These are phyloP conservation scores for Aspergillus tamarii DNA, from an alignment of 2,329 filamentous ascomycete genomes.

Conservation along the genomic window DNA sequence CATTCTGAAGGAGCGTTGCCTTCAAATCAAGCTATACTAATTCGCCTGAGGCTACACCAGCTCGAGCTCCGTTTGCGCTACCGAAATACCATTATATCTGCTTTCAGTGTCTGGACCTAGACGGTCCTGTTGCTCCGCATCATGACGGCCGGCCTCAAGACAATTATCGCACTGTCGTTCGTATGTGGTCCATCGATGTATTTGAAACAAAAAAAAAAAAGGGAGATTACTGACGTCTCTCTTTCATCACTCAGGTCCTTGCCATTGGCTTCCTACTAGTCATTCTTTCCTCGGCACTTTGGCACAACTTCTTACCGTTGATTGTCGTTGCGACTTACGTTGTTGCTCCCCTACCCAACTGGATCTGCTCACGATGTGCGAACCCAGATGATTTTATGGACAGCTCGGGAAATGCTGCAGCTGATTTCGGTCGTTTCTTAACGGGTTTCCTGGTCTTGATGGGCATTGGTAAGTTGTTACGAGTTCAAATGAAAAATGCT, in stretches of 20 bases:
- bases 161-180: conserved; percentile 98
- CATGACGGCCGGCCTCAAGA: conserved; percentile 89
- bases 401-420: conserved; percentile 75
- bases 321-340: conserved; percentile 96
- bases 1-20: conserved; percentile 13
- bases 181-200: conserved; percentile 53
- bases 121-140: conserved; percentile 32
- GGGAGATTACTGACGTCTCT: conserved; percentile 3
- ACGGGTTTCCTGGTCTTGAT: conserved; percentile 96
- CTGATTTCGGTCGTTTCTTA: conserved; percentile 90
- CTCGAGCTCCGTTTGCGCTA: conserved; percentile 9
- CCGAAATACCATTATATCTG: conserved; percentile 3
- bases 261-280: conserved; percentile 98
- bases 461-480: conserved; percentile 80
- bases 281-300: conserved; percentile 95
- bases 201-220: neutral
- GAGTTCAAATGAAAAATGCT: neutral
- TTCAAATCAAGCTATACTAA: neutral
- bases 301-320: conserved; percentile 90
- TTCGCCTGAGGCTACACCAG: conserved; percentile 1
- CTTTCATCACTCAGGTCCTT: conserved; percentile 64
- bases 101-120: conserved; percentile 17
- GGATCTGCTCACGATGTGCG: conserved; percentile 85
- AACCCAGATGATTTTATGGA: conserved; percentile 97
- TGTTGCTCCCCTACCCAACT: conserved; percentile 91